These are phyloP conservation scores for Hevea brasiliensis DNA, from an alignment of 345 rosid species.

Conservation along the genomic window DNA sequence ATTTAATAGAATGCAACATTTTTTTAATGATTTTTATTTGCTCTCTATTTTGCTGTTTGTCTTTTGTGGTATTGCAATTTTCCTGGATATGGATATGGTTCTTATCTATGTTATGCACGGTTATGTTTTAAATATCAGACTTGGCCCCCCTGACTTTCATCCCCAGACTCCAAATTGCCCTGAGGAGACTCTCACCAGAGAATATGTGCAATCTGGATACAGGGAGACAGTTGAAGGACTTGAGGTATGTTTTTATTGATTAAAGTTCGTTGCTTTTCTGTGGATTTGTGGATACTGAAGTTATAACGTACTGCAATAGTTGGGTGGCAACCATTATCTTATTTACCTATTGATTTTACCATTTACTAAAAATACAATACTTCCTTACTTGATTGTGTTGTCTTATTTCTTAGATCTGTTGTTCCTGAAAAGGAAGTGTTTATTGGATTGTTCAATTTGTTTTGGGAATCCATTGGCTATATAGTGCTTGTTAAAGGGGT, in stretches of 20 bases:
- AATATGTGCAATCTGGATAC: slow-evolving; percentile 79
- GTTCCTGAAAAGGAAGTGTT: background rate
- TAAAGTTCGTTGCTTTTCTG: background rate
- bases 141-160: slow-evolving; percentile 95
- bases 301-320: background rate
- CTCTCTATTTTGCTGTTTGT: background rate
- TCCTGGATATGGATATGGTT: slow-evolving; percentile 1
- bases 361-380: background rate
- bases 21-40: background rate
- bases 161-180: slow-evolving; percentile 88
- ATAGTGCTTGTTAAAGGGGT: background rate
- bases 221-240: slow-evolving; percentile 94
- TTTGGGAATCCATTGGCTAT: background rate
- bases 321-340: background rate
- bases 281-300: background rate
- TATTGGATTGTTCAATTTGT: background rate
- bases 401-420: background rate
- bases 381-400: background rate
- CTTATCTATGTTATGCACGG: slow-evolving; percentile 9
- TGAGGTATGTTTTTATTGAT: slow-evolving; percentile 56
- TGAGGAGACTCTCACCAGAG: slow-evolving; percentile 85
- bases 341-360: background rate
- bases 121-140: slow-evolving; percentile 46
- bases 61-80: slow-evolving; percentile 2
- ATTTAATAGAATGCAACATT: background rate